These are phyloP conservation scores for Claviceps sp. DNA, from an alignment of 2,329 filamentous ascomycete genomes.

Conservation along the genomic window DNA sequence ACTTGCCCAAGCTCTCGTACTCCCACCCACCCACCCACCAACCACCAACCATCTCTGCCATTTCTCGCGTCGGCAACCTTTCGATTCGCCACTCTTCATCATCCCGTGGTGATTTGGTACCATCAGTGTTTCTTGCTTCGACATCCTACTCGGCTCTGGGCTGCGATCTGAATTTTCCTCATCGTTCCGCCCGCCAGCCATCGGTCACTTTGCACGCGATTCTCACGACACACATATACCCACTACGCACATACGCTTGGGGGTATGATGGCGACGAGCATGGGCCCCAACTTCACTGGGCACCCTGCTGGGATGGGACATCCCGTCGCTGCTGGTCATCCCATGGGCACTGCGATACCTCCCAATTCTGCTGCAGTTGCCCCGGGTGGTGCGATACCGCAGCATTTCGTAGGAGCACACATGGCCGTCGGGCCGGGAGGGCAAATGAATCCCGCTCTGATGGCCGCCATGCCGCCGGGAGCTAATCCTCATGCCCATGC, in stretches of 20 bases:
- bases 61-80: background rate
- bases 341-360: constrained; percentile 47
- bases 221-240: background rate
- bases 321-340: constrained; percentile 54
- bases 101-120: background rate
- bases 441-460: constrained; percentile 63
- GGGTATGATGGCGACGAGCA: constrained; percentile 56
- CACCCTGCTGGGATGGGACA: constrained; percentile 61
- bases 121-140: background rate
- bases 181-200: background rate
- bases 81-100: background rate
- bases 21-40: background rate
- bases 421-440: constrained; percentile 59
- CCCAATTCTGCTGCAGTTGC: constrained; percentile 57
- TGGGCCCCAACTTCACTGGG: constrained; percentile 49
- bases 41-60: constrained; percentile 2
- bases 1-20: background rate
- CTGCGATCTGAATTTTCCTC: background rate
- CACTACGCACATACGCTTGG: background rate
- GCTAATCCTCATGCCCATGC: constrained; percentile 54
- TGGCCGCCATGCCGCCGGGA: constrained; percentile 63
- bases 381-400: constrained; percentile 50
- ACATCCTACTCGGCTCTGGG: background rate
- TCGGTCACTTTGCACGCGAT: constrained; percentile 1
- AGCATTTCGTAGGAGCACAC: constrained; percentile 49